phyloP scores from a whole-genome alignment of 257 asterid genomes.

The Jasminum sambac region DNA sequence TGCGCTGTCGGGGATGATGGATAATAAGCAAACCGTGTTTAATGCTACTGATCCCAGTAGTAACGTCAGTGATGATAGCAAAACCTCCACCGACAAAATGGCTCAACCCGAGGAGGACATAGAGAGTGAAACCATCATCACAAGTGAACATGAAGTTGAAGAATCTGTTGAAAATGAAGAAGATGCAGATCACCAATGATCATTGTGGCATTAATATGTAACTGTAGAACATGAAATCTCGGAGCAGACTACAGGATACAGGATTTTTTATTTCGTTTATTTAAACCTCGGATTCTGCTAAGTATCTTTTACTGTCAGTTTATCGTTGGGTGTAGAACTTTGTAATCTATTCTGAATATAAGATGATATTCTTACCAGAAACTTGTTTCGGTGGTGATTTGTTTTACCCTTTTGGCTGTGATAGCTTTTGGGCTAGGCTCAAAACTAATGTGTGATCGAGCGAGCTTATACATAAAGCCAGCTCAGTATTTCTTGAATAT shows the following conservation, averaged over 20 bases:
- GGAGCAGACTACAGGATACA: slow-evolving; percentile 2
- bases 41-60: slow-evolving; percentile 52
- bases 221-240: slow-evolving; percentile 28
- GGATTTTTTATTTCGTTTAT: slow-evolving; percentile 17
- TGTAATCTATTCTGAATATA: slow-evolving; percentile 28
- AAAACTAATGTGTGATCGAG: neutral
- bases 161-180: slow-evolving; percentile 36
- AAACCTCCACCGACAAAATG: slow-evolving; percentile 31
- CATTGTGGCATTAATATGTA: slow-evolving; percentile 29
- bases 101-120: slow-evolving; percentile 26
- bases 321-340: slow-evolving; percentile 32
- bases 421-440: neutral
- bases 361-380: neutral
- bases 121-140: slow-evolving; percentile 34
- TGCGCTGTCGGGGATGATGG: slow-evolving; percentile 96
- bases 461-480: too few relatives aligned
- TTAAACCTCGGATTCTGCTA: slow-evolving; percentile 19
- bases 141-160: slow-evolving; percentile 41
- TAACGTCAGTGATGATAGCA: slow-evolving; percentile 46
- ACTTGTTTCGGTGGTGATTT: neutral
- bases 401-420: neutral
- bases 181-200: slow-evolving; percentile 32
- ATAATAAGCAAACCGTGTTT: slow-evolving; percentile 58
- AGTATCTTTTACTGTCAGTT: neutral
- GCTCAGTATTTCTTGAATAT: too few relatives aligned